phyloP scores from a whole-genome alignment of 2,329 filamentous ascomycete species.

The Aspergillus bombycis region DNA sequence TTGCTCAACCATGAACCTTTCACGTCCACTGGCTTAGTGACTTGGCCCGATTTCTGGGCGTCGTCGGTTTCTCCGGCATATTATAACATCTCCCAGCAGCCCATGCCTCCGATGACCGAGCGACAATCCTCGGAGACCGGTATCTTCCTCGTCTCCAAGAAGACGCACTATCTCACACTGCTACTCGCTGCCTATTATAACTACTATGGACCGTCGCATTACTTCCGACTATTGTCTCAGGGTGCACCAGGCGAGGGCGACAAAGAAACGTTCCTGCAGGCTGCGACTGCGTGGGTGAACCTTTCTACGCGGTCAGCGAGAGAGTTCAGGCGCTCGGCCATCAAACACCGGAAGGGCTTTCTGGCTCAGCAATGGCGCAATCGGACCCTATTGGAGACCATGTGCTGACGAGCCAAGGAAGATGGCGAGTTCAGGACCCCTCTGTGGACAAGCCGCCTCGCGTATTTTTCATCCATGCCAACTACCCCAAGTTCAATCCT shows the following conservation, averaged over 20 bases:
- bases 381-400: constrained; percentile 44
- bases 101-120: constrained; percentile 35
- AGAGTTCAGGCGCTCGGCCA: constrained; percentile 40
- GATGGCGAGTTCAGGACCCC: constrained; percentile 38
- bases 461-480: constrained; percentile 46
- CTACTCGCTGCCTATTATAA: constrained; percentile 43
- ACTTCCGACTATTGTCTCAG: constrained; percentile 44
- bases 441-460: constrained; percentile 35
- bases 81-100: constrained; percentile 43
- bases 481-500: constrained; percentile 48
- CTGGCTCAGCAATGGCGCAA: constrained; percentile 43
- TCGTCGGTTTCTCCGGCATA: constrained; percentile 49
- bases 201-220: constrained; percentile 40
- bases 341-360: constrained; percentile 27
- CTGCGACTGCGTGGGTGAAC: constrained; percentile 37
- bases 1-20: constrained; percentile 59
- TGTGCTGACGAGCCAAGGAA: constrained; percentile 33
- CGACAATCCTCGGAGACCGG: constrained; percentile 43
- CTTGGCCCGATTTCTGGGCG: constrained; percentile 59
- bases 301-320: constrained; percentile 42
- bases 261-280: constrained; percentile 44
- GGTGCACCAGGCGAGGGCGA: constrained; percentile 43
- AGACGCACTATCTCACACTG: constrained; percentile 37
- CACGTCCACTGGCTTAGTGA: constrained; percentile 55
- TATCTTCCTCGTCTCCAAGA: constrained; percentile 41